These are phyloP conservation scores for Chimonanthus salicifolius DNA, from an alignment of 164 flowering plant species.

Conservation along the genomic window DNA sequence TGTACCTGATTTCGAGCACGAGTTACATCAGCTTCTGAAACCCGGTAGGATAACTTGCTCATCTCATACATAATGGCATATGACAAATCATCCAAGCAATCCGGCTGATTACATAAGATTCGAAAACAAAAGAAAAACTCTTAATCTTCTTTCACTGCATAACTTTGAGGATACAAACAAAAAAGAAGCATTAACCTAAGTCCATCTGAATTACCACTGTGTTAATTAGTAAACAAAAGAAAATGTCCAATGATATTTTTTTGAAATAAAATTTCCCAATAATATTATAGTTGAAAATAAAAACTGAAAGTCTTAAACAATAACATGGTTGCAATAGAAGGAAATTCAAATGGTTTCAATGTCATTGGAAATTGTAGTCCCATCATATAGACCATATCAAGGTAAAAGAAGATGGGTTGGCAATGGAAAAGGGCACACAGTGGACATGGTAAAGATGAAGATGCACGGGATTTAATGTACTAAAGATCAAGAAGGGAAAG, in stretches of 20 bases:
- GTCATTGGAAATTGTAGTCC: too few relatives aligned
- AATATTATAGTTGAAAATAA: too few relatives aligned
- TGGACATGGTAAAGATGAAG: neutral
- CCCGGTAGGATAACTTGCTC: constrained; percentile 71
- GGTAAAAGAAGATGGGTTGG: too few relatives aligned
- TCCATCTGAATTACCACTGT: neutral
- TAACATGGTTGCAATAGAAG: neutral
- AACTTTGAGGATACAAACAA: neutral
- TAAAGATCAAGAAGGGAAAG: too few relatives aligned
- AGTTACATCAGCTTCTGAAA: constrained; percentile 83
- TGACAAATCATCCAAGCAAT: constrained; percentile 83
- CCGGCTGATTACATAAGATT: constrained; percentile 45
- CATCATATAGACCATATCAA: too few relatives aligned
- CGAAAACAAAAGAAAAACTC: neutral
- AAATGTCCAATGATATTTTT: neutral
- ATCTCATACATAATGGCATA: constrained; percentile 85
- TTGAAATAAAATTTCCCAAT: too few relatives aligned
- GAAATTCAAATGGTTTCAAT: neutral
- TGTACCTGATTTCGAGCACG: constrained; percentile 95
- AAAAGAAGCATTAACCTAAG: neutral
- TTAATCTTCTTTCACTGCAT: neutral
- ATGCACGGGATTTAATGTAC: neutral
- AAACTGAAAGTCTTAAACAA: too few relatives aligned
- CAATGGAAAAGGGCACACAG: neutral
- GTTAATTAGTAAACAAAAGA: neutral